These are phyloP conservation scores for Diaporthe sp. DNA, from an alignment of 2,329 filamentous ascomycete genomes.

Conservation along the genomic window DNA sequence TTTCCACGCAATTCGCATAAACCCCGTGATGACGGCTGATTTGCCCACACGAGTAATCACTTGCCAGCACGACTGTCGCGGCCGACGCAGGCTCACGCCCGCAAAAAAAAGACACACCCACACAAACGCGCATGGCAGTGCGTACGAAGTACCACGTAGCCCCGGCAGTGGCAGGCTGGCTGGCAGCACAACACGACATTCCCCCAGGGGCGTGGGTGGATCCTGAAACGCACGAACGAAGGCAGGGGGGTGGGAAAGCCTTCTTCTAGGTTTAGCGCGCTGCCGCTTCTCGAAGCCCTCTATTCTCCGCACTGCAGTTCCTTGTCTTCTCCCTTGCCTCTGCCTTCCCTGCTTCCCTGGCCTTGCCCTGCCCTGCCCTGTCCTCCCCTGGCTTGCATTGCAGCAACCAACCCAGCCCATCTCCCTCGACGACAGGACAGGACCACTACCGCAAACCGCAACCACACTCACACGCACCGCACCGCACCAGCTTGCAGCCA, in stretches of 20 bases:
- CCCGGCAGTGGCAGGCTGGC: slow-evolving; percentile 6
- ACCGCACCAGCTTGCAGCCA: slow-evolving; percentile 10
- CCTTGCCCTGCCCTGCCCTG: background rate
- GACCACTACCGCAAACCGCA: slow-evolving; percentile 24
- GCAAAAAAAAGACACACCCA: background rate
- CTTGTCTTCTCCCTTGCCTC: slow-evolving; percentile 7
- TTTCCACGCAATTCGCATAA: slow-evolving; percentile 22
- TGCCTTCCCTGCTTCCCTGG: background rate
- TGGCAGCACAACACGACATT: slow-evolving; percentile 25
- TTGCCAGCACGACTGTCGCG: slow-evolving; percentile 5
- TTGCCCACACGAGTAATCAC: background rate
- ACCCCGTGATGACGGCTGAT: slow-evolving; percentile 26
- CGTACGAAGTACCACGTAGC: background rate
- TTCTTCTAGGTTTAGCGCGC: slow-evolving; percentile 38
- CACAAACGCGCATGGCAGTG: background rate
- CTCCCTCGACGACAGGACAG: background rate
- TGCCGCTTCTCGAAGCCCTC: slow-evolving; percentile 42
- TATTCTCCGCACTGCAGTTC: slow-evolving; percentile 38
- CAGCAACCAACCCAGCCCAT: slow-evolving; percentile 1
- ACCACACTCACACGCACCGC: background rate
- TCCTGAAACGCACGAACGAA: slow-evolving; percentile 39
- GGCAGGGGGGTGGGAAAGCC: slow-evolving; percentile 5
- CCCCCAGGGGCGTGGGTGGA: slow-evolving; percentile 33
- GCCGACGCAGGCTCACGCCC: slow-evolving; percentile 34
- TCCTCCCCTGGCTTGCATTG: slow-evolving; percentile 22